Evolutionary conservation across 2,329 filamentous ascomycete genomes (phyloP).

Genomic region (Diplocarpon mali): DNA sequence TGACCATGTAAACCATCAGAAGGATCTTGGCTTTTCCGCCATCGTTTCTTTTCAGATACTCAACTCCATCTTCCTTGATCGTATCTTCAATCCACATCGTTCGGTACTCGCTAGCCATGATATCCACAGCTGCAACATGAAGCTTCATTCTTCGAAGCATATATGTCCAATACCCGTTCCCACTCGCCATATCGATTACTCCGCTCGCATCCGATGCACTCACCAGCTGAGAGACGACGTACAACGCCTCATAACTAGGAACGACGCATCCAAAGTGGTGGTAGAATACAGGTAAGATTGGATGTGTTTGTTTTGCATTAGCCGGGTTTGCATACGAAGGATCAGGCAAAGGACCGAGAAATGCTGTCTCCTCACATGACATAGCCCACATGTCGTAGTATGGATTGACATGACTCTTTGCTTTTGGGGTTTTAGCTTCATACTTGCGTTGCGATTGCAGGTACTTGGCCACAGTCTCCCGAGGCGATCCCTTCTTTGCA

Average conservation of each 20-base stretch:
- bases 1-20: constrained; percentile 61
- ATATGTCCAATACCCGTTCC: constrained; percentile 67
- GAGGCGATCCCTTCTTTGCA: constrained; percentile 52
- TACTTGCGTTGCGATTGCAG: constrained; percentile 42
- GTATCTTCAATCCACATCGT: constrained; percentile 61
- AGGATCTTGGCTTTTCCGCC: constrained; percentile 47
- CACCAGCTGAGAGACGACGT: constrained; percentile 46
- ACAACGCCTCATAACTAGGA: constrained; percentile 55
- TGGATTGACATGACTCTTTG: constrained; percentile 46
- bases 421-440: constrained; percentile 34
- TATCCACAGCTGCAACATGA: constrained; percentile 51
- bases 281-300: constrained; percentile 61
- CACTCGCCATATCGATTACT: constrained; percentile 57
- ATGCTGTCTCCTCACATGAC: constrained; percentile 44
- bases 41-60: constrained; percentile 41
- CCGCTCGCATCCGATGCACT: constrained; percentile 27
- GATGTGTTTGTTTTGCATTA: constrained; percentile 47
- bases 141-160: constrained; percentile 52
- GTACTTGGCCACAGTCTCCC: constrained; percentile 43
- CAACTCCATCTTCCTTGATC: constrained; percentile 45
- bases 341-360: constrained; percentile 52
- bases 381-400: constrained; percentile 59
- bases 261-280: constrained; percentile 69
- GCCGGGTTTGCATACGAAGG: constrained; percentile 32
- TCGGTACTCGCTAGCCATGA: constrained; percentile 55